Evolutionary conservation across 495 filamentous ascomycete genomes (phyloP), one percentile per base, ranked within the genome.

Genomic region (Neohortaea acidophila): DNA sequence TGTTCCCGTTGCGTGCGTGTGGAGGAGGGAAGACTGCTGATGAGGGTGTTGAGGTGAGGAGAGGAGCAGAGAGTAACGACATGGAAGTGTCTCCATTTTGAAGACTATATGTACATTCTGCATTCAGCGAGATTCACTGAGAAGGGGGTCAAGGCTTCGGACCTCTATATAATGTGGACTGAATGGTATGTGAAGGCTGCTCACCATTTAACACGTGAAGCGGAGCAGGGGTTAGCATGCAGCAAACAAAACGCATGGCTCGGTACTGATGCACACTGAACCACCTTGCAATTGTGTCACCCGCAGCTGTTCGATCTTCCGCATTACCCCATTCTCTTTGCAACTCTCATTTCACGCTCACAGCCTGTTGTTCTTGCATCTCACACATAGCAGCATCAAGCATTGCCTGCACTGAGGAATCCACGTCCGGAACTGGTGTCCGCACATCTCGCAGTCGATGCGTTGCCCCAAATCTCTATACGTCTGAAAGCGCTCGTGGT

Each of bases 401-500:
- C 24, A 27, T n/a, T 27, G 24, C 8, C 24, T 7, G 24, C 24
- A 27, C n/a, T 27, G 24, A 27, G 7, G n/a, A n/a, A 27, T 27
- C 24, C 24, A 27, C 8, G 7, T n/a, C 24, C n/a, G 8, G 24
- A 8, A 27, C 24, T 27, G 8, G 8, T 27, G 24, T 7, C 24
- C 24, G 24, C 24, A 27, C 24, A 27, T 27, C n/a, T 27, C 24
- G 24, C 24, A 27, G n/a, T 27, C 24, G 24, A 27, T 8, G 24
- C 7, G 24, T 27, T n/a, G 7, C 8, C n/a, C n/a, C 24, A 7
- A 8, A 8, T n/a, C 24, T 8, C 24, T n/a, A 7, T n/a, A n/a
- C 8, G 24, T 27, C 24, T n/a, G 7, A n/a, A 27, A 27, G n/a
- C 24, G 24, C 24, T 36, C 27, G 31, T 55, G 52, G 8, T 21